Evolutionary conservation across 2,329 filamentous ascomycete species (phyloP).

Genomic region (Pseudogymnoascus sp.): DNA sequence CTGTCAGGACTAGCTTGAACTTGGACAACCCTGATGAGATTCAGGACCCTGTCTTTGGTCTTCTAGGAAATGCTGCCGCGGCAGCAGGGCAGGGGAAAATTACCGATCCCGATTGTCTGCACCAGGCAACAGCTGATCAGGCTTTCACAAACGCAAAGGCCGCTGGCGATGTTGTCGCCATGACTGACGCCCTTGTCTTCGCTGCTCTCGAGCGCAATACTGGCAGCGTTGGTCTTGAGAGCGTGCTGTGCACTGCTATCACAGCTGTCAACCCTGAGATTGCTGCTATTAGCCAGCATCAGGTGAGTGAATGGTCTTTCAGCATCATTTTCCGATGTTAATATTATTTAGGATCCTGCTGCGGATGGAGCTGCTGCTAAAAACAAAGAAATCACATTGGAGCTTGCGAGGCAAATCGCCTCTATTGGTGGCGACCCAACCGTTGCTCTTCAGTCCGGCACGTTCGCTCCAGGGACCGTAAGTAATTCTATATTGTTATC

Average conservation of each 20-base stretch:
- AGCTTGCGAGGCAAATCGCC: slow-evolving; percentile 52
- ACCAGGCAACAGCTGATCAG: slow-evolving; percentile 51
- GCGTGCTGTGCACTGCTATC: slow-evolving; percentile 48
- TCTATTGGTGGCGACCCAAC: slow-evolving; percentile 55
- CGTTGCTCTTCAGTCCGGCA: slow-evolving; percentile 52
- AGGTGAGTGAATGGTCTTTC: background rate
- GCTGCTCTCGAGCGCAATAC: slow-evolving; percentile 55
- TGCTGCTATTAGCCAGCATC: slow-evolving; percentile 55
- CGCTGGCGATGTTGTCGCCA: slow-evolving; percentile 43
- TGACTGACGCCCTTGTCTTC: slow-evolving; percentile 47
- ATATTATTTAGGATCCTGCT: slow-evolving; percentile 50
- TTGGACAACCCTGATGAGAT: slow-evolving; percentile 45
- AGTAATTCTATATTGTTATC: slow-evolving; percentile 27
- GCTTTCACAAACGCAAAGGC: slow-evolving; percentile 56
- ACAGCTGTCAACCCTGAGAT: slow-evolving; percentile 59
- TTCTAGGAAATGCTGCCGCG: slow-evolving; percentile 46
- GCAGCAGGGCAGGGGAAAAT: slow-evolving; percentile 41
- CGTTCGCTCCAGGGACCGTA: slow-evolving; percentile 54
- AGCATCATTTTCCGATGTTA: background rate
- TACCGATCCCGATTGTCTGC: slow-evolving; percentile 49
- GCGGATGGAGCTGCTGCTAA: slow-evolving; percentile 45
- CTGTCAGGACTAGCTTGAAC: slow-evolving; percentile 37
- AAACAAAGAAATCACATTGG: slow-evolving; percentile 56
- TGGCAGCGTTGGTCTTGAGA: slow-evolving; percentile 47
- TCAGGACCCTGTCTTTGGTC: slow-evolving; percentile 42